These are phyloP conservation scores for Claviceps pusilla DNA, from an alignment of 2,329 filamentous ascomycete species.

Conservation along the genomic window DNA sequence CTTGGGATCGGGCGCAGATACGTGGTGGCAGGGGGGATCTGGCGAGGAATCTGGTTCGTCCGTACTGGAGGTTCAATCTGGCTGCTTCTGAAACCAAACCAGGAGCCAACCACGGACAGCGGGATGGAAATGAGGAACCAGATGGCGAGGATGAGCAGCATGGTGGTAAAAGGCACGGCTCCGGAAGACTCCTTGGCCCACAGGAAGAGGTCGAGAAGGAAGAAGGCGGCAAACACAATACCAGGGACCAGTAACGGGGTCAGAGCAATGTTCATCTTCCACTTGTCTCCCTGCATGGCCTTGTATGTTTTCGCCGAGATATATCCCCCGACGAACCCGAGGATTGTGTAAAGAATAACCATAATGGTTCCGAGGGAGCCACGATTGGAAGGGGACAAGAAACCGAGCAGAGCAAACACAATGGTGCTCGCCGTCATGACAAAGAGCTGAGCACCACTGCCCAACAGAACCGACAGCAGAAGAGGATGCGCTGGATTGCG, in stretches of 20 bases:
- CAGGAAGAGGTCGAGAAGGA: constrained; percentile 88
- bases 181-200: constrained; percentile 88
- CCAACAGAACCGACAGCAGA: constrained; percentile 72
- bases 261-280: constrained; percentile 84
- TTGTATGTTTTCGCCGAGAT: constrained; percentile 86
- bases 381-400: constrained; percentile 89
- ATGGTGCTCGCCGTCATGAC: constrained; percentile 96
- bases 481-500: constrained; percentile 71
- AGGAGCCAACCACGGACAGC: constrained; percentile 76
- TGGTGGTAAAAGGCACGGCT: constrained; percentile 89
- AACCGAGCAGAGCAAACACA: constrained; percentile 80
- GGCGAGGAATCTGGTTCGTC: constrained; percentile 94
- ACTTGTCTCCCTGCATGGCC: constrained; percentile 76
- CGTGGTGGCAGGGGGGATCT: constrained; percentile 72
- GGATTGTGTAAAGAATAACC: constrained; percentile 81
- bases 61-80: constrained; percentile 67
- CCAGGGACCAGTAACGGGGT: constrained; percentile 77
- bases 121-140: constrained; percentile 97
- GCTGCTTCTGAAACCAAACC: constrained; percentile 72
- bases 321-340: constrained; percentile 87
- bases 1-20: constrained; percentile 80
- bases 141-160: constrained; percentile 83
- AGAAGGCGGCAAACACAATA: constrained; percentile 76
- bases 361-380: constrained; percentile 88
- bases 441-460: constrained; percentile 90